Percentiles rank a stretch among this genome's conserved stretches.
Conservation (phyloP, 2,329 filamentous ascomycete species). For the Endocalyx cinctus region DNA sequence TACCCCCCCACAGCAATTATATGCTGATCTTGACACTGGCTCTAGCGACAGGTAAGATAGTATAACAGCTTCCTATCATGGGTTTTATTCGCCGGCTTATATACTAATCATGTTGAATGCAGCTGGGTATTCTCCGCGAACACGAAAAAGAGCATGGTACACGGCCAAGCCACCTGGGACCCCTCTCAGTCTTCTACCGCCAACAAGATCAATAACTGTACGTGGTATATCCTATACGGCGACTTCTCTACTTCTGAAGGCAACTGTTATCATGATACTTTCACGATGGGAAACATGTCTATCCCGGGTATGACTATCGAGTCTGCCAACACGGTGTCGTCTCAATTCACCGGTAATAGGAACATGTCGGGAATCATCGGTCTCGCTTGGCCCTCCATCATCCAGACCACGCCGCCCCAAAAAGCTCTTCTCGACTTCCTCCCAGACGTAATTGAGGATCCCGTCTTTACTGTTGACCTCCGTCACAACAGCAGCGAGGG, state of each 20-base stretch:
- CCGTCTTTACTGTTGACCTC: slow-evolving; percentile 48
- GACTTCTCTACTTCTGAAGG: slow-evolving; percentile 37
- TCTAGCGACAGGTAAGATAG: slow-evolving; percentile 58
- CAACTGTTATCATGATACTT: slow-evolving; percentile 46
- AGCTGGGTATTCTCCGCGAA: slow-evolving; percentile 54
- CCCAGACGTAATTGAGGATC: slow-evolving; percentile 31
- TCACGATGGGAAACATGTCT: slow-evolving; percentile 40
- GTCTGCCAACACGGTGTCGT: slow-evolving; percentile 39
- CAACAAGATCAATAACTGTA: slow-evolving; percentile 33
- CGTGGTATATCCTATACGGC: slow-evolving; percentile 47
- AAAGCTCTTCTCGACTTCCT: slow-evolving; percentile 43
- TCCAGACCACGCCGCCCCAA: slow-evolving; percentile 37
- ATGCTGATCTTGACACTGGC: slow-evolving; percentile 49
- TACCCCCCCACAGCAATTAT: slow-evolving; percentile 42
- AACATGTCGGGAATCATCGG: slow-evolving; percentile 48
- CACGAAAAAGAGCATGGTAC: slow-evolving; percentile 39
- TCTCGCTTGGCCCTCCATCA: slow-evolving; percentile 42
- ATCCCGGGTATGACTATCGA: slow-evolving; percentile 44
- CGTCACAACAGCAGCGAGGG: slow-evolving; percentile 42
- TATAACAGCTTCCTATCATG: slow-evolving; percentile 20
- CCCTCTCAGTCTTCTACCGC: slow-evolving; percentile 43
- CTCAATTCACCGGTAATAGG: slow-evolving; percentile 36
- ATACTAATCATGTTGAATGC: too few species aligned
- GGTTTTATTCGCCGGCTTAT: slow-evolving; percentile 15
- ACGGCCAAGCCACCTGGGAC: slow-evolving; percentile 37